Percentiles rank a stretch among this genome's conserved stretches.
These are phyloP conservation scores for Candida glucosophila DNA, from an alignment of 1,139 yeast genomes.

Conservation along the genomic window DNA sequence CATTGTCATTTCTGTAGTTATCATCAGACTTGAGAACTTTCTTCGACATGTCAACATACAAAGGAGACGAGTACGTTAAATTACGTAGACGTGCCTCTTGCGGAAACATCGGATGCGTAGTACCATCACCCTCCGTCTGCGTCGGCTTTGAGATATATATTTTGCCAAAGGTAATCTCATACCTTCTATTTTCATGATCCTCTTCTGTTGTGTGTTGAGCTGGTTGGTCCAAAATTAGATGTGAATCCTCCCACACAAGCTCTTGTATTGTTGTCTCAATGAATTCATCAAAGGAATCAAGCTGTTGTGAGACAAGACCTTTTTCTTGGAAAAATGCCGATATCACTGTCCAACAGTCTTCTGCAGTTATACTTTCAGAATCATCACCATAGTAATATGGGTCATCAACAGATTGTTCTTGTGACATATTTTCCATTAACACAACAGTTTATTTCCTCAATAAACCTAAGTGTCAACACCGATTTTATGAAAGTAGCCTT, in stretches of 20 bases:
- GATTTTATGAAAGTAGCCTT: too few species aligned
- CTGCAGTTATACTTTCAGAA: constrained; percentile 78
- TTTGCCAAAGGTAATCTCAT: constrained; percentile 93
- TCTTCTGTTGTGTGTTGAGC: constrained; percentile 93
- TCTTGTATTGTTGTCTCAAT: constrained; percentile 96
- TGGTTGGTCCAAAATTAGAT: constrained; percentile 90
- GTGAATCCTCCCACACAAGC: constrained; percentile 91
- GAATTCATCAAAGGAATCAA: constrained; percentile 97
- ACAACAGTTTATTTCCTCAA: too few species aligned
- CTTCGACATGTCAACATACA: constrained; percentile 93
- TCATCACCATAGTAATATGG: constrained; percentile 64
- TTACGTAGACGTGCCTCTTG: constrained; percentile 97
- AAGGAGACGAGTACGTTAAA: constrained; percentile 90
- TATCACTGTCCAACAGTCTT: constrained; percentile 98
- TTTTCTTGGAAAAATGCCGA: constrained; percentile 93
- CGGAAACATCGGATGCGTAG: constrained; percentile 96
- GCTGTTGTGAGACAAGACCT: constrained; percentile 95
- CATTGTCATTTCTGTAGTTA: constrained; percentile 48
- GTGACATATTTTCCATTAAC: constrained; percentile 9
- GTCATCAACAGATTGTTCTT: constrained; percentile 29
- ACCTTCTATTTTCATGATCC: constrained; percentile 84
- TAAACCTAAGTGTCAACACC: too few species aligned
- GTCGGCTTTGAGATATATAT: constrained; percentile 95
- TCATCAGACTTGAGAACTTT: constrained; percentile 81
- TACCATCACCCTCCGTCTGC: constrained; percentile 99